Conservation (phyloP, 2,329 filamentous ascomycete genomes). For the Herpotrichia juniperi region DNA sequence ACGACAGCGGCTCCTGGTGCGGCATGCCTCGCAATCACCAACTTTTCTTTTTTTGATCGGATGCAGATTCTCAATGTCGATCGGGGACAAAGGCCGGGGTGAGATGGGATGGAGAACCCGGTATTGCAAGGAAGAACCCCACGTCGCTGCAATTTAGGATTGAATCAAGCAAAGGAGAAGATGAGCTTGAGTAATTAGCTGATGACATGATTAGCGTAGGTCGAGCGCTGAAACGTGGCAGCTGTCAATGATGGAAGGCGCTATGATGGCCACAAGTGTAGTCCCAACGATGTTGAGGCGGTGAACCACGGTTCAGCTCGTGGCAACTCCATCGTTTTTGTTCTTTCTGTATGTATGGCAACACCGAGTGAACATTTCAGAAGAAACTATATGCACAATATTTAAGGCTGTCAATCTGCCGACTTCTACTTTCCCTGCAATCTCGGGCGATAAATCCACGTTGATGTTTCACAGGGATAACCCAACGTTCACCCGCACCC, state of each 20-base stretch:
- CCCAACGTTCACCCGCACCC: neutral
- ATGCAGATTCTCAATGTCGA: neutral
- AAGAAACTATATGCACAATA: too few species aligned
- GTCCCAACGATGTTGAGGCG: neutral
- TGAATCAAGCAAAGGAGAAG: neutral
- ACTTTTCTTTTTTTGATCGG: neutral
- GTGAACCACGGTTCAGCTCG: neutral
- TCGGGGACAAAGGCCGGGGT: constrained; percentile 7
- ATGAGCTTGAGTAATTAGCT: neutral
- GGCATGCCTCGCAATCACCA: constrained; percentile 30
- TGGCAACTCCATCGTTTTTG: neutral
- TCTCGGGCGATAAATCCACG: constrained; percentile 6
- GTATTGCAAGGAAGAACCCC: constrained; percentile 2
- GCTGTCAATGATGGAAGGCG: constrained; percentile 4
- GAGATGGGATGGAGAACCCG: neutral
- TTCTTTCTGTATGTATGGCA: neutral
- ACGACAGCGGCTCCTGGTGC: constrained; percentile 57
- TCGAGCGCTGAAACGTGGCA: constrained; percentile 7
- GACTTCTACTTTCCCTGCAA: constrained; percentile 4
- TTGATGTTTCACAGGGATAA: constrained; percentile 5
- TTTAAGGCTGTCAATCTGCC: constrained; percentile 1
- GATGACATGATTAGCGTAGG: constrained; percentile 9
- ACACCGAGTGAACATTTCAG: too few species aligned
- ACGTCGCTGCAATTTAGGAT: neutral
- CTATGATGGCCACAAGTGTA: neutral